These are phyloP conservation scores for Suhomyces wounanorum DNA, from an alignment of 1,139 yeast genomes.

Conservation along the genomic window DNA sequence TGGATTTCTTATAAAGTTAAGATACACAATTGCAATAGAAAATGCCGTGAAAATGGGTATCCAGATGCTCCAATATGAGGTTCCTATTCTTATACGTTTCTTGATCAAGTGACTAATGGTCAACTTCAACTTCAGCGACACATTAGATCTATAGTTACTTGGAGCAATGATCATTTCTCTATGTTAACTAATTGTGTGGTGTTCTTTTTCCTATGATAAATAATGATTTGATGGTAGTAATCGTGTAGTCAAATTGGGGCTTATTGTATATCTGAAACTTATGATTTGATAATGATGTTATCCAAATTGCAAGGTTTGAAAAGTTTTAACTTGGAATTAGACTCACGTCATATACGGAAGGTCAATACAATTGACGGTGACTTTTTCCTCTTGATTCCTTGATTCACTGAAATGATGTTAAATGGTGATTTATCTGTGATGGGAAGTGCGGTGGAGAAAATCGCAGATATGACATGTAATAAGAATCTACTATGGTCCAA, in stretches of 20 bases:
- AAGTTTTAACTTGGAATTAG: background rate
- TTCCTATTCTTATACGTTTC: slow-evolving; percentile 1
- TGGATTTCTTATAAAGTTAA: background rate
- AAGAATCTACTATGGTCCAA: background rate
- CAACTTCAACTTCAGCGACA: background rate
- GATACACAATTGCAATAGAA: background rate
- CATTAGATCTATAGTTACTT: background rate
- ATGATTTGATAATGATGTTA: no score
- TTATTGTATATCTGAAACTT: no score
- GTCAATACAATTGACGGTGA: background rate
- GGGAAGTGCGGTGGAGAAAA: background rate
- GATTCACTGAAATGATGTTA: background rate
- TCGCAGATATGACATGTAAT: background rate
- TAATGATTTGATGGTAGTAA: no score
- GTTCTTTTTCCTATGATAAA: no score
- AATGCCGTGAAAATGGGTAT: background rate
- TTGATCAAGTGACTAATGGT: background rate
- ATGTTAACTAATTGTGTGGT: no score
- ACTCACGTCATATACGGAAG: background rate
- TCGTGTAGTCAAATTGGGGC: no score
- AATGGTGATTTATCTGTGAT: background rate
- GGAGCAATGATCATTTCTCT: background rate
- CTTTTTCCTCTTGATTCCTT: background rate
- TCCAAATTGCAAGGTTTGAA: no score
- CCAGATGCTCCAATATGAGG: background rate